Conservation (phyloP, 768 basidiomycete species). For the Leccinum olivaceopallidum region DNA sequence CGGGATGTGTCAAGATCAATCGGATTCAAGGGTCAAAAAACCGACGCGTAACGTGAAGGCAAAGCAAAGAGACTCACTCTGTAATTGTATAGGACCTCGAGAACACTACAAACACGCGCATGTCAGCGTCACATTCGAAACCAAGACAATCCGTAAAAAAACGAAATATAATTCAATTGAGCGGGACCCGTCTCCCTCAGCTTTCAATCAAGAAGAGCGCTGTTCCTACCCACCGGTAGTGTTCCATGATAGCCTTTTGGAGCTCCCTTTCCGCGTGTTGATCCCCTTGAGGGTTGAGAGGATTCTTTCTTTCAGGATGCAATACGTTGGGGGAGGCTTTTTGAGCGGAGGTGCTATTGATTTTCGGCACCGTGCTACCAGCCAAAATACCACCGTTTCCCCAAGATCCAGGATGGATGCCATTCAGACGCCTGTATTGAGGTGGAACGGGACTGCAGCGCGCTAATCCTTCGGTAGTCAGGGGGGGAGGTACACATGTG, state of each 20-base stretch:
- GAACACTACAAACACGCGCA: conserved; percentile 43
- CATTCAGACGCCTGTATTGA: neutral
- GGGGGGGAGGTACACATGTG: neutral
- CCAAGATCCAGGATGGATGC: neutral
- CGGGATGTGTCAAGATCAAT: neutral
- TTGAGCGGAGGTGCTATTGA: neutral
- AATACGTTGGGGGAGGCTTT: neutral
- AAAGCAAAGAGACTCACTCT: conserved; percentile 44
- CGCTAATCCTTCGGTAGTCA: neutral
- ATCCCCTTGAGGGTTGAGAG: conserved; percentile 75
- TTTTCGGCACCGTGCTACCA: neutral
- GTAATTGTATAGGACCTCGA: conserved; percentile 85
- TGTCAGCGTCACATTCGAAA: conserved; percentile 9
- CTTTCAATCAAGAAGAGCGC: neutral
- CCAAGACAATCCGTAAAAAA: neutral
- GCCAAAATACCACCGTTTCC: neutral
- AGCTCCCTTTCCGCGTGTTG: conserved; percentile 78
- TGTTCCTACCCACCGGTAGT: conserved; percentile 58
- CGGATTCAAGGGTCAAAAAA: neutral
- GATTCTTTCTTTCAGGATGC: conserved; percentile 5
- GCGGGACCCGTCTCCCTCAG: neutral
- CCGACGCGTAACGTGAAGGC: neutral
- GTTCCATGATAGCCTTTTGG: conserved; percentile 78
- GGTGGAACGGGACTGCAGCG: neutral
- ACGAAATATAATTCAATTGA: neutral